Evolutionary conservation across 257 asterid genomes (phyloP), one percentile per base, ranked within the genome.

Genomic region (Plantago major): DNA sequence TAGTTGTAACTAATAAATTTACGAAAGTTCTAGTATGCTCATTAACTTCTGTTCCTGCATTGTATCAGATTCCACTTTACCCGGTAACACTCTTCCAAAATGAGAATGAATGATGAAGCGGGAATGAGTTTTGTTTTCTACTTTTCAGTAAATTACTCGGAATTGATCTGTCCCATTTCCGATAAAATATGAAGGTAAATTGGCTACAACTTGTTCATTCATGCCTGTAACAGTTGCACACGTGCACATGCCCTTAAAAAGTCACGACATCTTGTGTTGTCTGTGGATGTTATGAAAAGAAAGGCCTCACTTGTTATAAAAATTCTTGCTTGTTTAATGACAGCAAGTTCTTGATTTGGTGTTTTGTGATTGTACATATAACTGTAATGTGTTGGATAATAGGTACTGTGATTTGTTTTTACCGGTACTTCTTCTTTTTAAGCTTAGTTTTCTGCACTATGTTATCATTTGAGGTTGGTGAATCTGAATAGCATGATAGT

Each of bases 71-170:
- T 59, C 99, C 99, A 11, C 80, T 86, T 18, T 89, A 92, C 71
- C 86, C 97, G 42, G 81, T 94, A 10, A 55, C 95, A 42, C 48
- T 92, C 42, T 92, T 92, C 77, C 95, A 84, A 67, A 86, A 59
- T 26, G 99, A 92, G n/a, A n/a, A n/a, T n/a, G 38, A 71, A 64
- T 49, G 95, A 92, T 46, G 99, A 97, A 38, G 81, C 95, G 0
- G 97, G 99, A 61, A 68, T 86, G 82, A 89, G 69, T 72, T 76
- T 73, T 52, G 96, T 89, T 68, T 76, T 89, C 77, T 92, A 92
- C 72, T 92, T 89, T 68, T 84, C 95, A 6, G 99, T 84, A 60
- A 80, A 78, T 66, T 84, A 89, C 59, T 67, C 88, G 9, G 94
- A 73, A 46, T 87, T 92, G n/a, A n/a, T 62, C 99, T 97, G 0